A percentile compares a stretch with the other conserved stretches of the same genome.
Conservation (phyloP, 345 rosid genomes). For the Linum lewisii region DNA sequence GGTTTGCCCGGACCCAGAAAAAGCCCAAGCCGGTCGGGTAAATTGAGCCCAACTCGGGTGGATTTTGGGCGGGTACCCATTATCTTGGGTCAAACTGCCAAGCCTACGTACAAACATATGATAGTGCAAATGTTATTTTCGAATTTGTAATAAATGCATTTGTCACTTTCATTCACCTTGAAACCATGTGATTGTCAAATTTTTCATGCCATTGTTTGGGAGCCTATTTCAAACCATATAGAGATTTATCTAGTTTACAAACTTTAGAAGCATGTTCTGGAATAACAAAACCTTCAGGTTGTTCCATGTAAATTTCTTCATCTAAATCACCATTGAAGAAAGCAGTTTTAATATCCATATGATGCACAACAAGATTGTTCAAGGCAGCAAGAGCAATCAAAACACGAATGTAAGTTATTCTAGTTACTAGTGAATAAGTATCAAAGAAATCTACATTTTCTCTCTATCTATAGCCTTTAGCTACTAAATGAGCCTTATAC, state of each 20-base stretch:
- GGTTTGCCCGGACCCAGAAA: too few relatives aligned
- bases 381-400: not conserved
- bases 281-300: not conserved
- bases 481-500: not conserved
- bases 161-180: not conserved
- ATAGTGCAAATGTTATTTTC: not conserved
- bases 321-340: not conserved
- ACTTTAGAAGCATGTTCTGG: not conserved
- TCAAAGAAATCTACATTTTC: not conserved
- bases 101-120: too few relatives aligned
- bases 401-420: not conserved
- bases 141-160: not conserved
- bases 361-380: not conserved
- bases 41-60: too few relatives aligned
- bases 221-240: not conserved
- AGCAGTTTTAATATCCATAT: not conserved
- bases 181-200: not conserved
- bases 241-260: not conserved
- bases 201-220: not conserved
- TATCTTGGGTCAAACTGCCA: too few relatives aligned
- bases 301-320: not conserved
- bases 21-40: too few relatives aligned
- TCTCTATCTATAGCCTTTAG: not conserved
- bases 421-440: not conserved
- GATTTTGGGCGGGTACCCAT: too few relatives aligned